These are phyloP conservation scores for Blastobotrys persicus DNA, from an alignment of 1,139 yeast genomes.

Conservation along the genomic window DNA sequence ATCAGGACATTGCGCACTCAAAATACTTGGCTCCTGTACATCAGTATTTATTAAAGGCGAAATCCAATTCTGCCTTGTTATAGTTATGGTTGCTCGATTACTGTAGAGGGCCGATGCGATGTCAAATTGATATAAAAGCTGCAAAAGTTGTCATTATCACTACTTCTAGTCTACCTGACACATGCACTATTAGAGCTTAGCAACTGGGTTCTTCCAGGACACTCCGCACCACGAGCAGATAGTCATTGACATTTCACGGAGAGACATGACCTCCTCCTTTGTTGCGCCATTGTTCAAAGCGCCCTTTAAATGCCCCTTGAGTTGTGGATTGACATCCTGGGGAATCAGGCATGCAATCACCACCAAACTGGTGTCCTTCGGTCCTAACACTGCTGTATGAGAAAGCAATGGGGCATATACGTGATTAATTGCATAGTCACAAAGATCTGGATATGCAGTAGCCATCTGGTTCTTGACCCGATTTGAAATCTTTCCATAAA, in stretches of 20 bases:
- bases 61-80: too few species aligned
- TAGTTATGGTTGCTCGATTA: too few species aligned
- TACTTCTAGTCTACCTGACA: too few species aligned
- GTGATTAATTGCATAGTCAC: slow-evolving; percentile 67
- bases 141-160: too few species aligned
- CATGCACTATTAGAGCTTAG: slow-evolving; percentile 54
- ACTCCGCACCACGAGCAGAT: slow-evolving; percentile 76
- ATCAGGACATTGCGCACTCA: too few species aligned
- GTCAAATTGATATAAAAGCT: too few species aligned
- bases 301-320: slow-evolving; percentile 86
- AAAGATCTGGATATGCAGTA: slow-evolving; percentile 80
- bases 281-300: slow-evolving; percentile 79
- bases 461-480: slow-evolving; percentile 67
- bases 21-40: too few species aligned
- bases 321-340: slow-evolving; percentile 91
- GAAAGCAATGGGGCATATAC: slow-evolving; percentile 79
- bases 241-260: slow-evolving; percentile 60
- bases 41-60: too few species aligned
- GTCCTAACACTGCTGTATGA: slow-evolving; percentile 57
- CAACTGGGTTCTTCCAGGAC: slow-evolving; percentile 59
- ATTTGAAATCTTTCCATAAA: slow-evolving; percentile 70
- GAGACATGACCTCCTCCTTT: slow-evolving; percentile 57
- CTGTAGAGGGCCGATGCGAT: too few species aligned
- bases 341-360: slow-evolving; percentile 81
- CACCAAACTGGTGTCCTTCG: slow-evolving; percentile 73